A percentile compares a stretch with the other conserved stretches of the same genome.
Conservation (phyloP, 208 protist species). For the Acanthamoeba sp. region DNA sequence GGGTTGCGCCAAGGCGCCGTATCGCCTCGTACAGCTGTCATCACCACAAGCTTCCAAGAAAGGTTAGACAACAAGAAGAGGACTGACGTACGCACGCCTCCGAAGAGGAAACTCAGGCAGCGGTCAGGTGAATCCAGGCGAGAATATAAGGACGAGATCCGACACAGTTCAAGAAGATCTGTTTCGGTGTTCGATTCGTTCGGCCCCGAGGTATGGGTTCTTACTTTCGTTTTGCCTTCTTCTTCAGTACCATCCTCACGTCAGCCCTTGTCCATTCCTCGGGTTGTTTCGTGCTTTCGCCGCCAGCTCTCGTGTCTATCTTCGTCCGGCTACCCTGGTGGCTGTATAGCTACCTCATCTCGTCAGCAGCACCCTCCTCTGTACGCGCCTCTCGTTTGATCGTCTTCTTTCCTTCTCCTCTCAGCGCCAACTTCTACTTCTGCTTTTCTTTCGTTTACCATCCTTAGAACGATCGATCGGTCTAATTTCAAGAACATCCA, state of each 20-base stretch:
- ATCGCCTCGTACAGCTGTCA: too few relatives aligned
- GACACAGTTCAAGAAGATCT: too few relatives aligned
- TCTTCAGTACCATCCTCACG: background rate
- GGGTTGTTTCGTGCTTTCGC: background rate
- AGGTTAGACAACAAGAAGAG: slow-evolving; percentile 6
- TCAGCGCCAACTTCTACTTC: background rate
- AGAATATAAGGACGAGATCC: too few relatives aligned
- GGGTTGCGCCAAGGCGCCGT: too few relatives aligned
- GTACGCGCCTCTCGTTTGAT: background rate
- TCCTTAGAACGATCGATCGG: too few relatives aligned
- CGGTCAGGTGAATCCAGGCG: too few relatives aligned
- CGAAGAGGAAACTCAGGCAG: background rate
- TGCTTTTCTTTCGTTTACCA: background rate
- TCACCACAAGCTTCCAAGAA: too few relatives aligned
- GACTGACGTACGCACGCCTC: background rate
- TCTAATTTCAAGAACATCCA: too few relatives aligned
- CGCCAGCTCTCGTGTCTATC: background rate
- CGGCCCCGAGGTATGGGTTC: background rate
- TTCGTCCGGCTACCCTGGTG: background rate
- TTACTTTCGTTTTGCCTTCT: background rate
- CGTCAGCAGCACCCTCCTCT: background rate
- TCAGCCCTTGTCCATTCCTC: background rate
- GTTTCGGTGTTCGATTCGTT: too few relatives aligned
- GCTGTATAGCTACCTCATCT: background rate
- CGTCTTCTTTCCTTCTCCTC: background rate